These are phyloP conservation scores for Rhizophora mangle DNA, from an alignment of 345 rosid genomes.

Conservation along the genomic window DNA sequence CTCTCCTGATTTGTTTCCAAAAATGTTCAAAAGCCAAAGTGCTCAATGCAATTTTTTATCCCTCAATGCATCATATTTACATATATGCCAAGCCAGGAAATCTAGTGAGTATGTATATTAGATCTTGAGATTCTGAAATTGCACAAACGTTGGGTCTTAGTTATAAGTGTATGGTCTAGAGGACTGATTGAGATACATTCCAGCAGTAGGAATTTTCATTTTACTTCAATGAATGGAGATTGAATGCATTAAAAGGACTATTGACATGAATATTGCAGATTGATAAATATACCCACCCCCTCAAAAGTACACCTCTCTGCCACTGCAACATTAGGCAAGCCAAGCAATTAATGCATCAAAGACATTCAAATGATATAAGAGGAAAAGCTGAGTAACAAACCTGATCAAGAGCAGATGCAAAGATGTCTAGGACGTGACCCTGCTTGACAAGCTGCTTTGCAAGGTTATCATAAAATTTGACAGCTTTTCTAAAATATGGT, in stretches of 20 bases:
- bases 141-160: too few relatives aligned
- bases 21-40: too few relatives aligned
- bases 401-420: conserved; percentile 99
- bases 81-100: too few relatives aligned
- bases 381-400: conserved; percentile 25
- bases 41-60: too few relatives aligned
- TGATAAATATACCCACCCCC: neutral
- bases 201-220: neutral
- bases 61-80: too few relatives aligned
- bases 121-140: too few relatives aligned
- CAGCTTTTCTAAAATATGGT: conserved; percentile 90
- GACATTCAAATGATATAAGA: neutral
- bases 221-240: neutral
- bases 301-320: neutral
- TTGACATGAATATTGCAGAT: neutral
- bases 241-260: neutral
- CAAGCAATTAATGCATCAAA: neutral
- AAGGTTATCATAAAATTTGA: conserved; percentile 80
- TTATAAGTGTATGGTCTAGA: neutral
- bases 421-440: conserved; percentile 95
- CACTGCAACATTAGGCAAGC: neutral
- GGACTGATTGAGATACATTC: too few relatives aligned
- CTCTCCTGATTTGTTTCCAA: too few relatives aligned
- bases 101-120: too few relatives aligned
- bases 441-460: conserved; percentile 95